Base-by-base conservation (phyloP, 768 basidiomycete genomes). In the Cystobasidium onofrii region DNA sequence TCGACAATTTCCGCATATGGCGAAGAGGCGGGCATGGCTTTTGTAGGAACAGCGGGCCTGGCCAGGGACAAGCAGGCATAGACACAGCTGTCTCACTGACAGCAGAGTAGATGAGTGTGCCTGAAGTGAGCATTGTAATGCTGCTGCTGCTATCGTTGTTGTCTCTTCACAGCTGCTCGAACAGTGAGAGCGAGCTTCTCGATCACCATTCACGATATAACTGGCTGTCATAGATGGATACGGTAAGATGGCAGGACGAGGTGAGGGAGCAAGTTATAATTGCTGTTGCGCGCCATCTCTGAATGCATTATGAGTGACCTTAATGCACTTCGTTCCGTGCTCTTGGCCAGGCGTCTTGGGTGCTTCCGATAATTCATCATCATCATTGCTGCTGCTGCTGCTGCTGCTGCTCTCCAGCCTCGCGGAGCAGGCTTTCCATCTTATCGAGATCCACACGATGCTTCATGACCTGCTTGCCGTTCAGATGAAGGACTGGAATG, bases 391-490 rank as follows among this genome's bases (percentile, higher is more conserved):
- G 25, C 6, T 60, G 39, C 15, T 39, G 39, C 39, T 34, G 57
- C 27, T 27, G 57, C 20, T 60, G 46, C 46, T 50, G 46, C 10
- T n/a, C 46, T 50, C 46, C 46, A 29, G 57, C 57, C 33, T 60
- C 12, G 25, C 57, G 63, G n/a, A 64, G 10, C 33, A 64, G 63
- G 39, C 13, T 25, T 39, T 46, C 63, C 36, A 64, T 12, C 33
- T 64, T 64, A 29, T 64, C 63, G 25, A 27, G 33, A 29, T 64
- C 63, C 12, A 64, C 27, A 15, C 63, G 50, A 36, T 71, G 69
- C 69, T 71, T 71, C 69, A 60, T 60, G 17, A 71, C 44, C 18
- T 71, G 33, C 55, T 71, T 31, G 34, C 69, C 69, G 25, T 60
- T 31, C 25, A 71, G 50, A 31, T 41, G 69, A 13, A 71, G 55